Evolutionary conservation across 768 basidiomycete genomes (phyloP).

Genomic region (Boletellus sp.): DNA sequence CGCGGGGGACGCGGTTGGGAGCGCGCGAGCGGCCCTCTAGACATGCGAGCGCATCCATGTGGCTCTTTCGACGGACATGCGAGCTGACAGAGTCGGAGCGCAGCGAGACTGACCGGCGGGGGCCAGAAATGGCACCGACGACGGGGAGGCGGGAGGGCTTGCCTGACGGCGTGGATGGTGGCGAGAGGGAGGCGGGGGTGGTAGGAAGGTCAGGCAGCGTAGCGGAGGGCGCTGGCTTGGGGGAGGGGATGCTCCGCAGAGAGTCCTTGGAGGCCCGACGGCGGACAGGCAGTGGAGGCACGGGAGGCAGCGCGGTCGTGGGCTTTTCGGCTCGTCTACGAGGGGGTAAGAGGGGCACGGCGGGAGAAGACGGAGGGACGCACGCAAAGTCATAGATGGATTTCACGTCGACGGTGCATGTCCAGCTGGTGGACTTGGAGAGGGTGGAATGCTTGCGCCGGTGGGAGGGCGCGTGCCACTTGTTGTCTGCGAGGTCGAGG

Average conservation of each 20-base stretch:
- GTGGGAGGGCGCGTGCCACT: slow-evolving; percentile 38
- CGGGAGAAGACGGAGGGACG: neutral
- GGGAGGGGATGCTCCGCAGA: slow-evolving; percentile 51
- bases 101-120: slow-evolving; percentile 14
- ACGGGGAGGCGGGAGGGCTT: slow-evolving; percentile 15
- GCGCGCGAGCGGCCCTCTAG: slow-evolving; percentile 52
- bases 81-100: slow-evolving; percentile 43
- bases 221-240: slow-evolving; percentile 55
- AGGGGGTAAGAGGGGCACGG: neutral
- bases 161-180: neutral
- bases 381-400: slow-evolving; percentile 13
- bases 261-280: slow-evolving; percentile 40
- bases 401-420: slow-evolving; percentile 13
- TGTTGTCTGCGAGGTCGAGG: slow-evolving; percentile 60
- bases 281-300: slow-evolving; percentile 5
- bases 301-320: slow-evolving; percentile 11
- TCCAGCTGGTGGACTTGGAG: slow-evolving; percentile 32
- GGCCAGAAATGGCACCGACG: slow-evolving; percentile 14
- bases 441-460: slow-evolving; percentile 32
- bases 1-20: slow-evolving; percentile 18
- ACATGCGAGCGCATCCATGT: slow-evolving; percentile 58
- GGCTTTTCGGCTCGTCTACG: slow-evolving; percentile 27
- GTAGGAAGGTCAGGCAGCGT: slow-evolving; percentile 46
- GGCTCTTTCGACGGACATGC: slow-evolving; percentile 43
- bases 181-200: neutral